Percentiles rank a stretch among this genome's conserved stretches.
Conservation (phyloP, 495 filamentous ascomycete species). For the Penicillium canariense region DNA sequence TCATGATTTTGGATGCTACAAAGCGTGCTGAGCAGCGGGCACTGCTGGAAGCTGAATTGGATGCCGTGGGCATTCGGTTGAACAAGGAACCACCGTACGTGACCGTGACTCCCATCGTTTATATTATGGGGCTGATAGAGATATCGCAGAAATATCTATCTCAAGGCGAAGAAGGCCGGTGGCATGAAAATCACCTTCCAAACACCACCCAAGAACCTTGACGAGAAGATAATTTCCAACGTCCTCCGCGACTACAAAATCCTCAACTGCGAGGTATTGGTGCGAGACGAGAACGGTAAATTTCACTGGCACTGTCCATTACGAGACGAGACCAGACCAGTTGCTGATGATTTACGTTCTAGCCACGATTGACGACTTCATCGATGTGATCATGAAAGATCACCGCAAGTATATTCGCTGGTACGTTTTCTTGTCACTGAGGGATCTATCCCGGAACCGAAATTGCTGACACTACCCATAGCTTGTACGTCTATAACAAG, state of each 20-base stretch:
- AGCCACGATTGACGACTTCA: conserved; percentile 97
- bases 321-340: not conserved
- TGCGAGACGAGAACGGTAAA: conserved; percentile 85
- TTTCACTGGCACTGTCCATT: not conserved
- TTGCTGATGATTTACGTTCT: conserved; percentile 3
- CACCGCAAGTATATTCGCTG: conserved; percentile 96
- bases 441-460: not conserved
- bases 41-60: conserved; percentile 85
- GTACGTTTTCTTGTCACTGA: conserved; percentile 28
- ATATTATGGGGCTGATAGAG: conserved; percentile 14
- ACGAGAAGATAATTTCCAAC: conserved; percentile 97
- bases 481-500: conserved; percentile 99
- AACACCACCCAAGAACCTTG: conserved; percentile 79
- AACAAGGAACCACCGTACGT: conserved; percentile 88
- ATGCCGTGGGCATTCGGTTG: conserved; percentile 92
- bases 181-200: conserved; percentile 99
- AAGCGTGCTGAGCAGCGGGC: conserved; percentile 94
- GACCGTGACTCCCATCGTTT: not conserved
- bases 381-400: conserved; percentile 99
- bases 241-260: conserved; percentile 98
- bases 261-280: conserved; percentile 93
- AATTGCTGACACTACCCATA: conserved; percentile 28
- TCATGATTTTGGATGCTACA: conserved; percentile 97
- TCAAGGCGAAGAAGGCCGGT: conserved; percentile 96
- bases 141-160: conserved; percentile 80